Conservation (phyloP, 2,329 filamentous ascomycete species). For the Colletotrichum spinosum region DNA sequence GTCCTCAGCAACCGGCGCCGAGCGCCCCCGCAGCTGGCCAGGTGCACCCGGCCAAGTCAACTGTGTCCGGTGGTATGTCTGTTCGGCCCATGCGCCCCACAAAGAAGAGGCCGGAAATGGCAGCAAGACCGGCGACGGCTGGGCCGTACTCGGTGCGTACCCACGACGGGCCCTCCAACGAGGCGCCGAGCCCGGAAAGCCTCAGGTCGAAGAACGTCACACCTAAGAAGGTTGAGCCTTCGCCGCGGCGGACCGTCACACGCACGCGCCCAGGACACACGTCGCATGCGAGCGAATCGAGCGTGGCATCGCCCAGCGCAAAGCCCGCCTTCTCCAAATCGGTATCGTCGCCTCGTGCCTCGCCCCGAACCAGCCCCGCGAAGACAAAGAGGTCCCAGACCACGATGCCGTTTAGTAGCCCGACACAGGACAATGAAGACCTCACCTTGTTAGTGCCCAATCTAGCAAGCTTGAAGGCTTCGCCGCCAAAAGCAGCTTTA, state of each 20-base stretch:
- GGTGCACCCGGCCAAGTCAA: constrained; percentile 52
- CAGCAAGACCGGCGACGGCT: constrained; percentile 71
- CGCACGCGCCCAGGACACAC: constrained; percentile 60
- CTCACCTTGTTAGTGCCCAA: constrained; percentile 64
- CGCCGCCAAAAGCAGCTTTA: constrained; percentile 45
- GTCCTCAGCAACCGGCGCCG: constrained; percentile 51
- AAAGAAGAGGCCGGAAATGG: constrained; percentile 68
- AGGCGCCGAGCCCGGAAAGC: constrained; percentile 61
- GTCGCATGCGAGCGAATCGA: constrained; percentile 63
- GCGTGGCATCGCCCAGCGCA: constrained; percentile 58
- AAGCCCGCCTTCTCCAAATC: constrained; percentile 32
- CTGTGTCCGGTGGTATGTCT: constrained; percentile 68
- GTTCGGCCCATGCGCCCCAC: constrained; percentile 72
- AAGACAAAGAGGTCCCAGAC: constrained; percentile 50
- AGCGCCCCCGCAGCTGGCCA: constrained; percentile 44
- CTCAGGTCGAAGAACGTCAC: constrained; percentile 60
- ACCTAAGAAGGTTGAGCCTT: constrained; percentile 61
- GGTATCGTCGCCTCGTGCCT: constrained; percentile 42
- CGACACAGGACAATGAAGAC: constrained; percentile 63
- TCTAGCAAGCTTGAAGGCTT: constrained; percentile 50
- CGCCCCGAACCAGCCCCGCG: constrained; percentile 56
- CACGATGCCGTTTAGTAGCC: constrained; percentile 54
- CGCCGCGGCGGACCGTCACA: constrained; percentile 63
- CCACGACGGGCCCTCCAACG: constrained; percentile 56
- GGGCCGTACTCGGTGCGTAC: constrained; percentile 73